Percentiles rank a stretch among this genome's conserved stretches.
Evolutionary conservation across 2,329 filamentous ascomycete genomes (phyloP).

Genomic region (Clonostachys rosea): DNA sequence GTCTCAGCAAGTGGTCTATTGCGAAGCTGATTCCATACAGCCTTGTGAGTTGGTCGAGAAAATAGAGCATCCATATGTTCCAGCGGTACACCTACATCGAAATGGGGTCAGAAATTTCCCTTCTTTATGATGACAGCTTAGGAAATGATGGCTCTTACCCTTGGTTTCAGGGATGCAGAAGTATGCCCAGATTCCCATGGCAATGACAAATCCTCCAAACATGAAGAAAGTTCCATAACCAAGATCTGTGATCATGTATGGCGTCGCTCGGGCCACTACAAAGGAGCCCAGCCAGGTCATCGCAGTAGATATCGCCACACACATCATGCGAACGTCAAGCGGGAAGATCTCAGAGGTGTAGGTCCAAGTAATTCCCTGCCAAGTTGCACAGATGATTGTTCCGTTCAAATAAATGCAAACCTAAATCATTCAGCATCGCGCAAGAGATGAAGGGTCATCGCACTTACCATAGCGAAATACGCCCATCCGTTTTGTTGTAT

Average conservation of each 20-base stretch:
- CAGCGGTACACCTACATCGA: slow-evolving; percentile 27
- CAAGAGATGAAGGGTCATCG: too few species aligned
- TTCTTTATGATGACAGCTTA: too few species aligned
- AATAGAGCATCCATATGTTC: slow-evolving; percentile 39
- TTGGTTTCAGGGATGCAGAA: slow-evolving; percentile 49
- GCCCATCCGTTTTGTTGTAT: slow-evolving; percentile 33
- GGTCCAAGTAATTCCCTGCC: slow-evolving; percentile 37
- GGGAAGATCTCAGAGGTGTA: slow-evolving; percentile 44
- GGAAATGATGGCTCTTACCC: slow-evolving; percentile 16
- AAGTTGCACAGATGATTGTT: slow-evolving; percentile 28
- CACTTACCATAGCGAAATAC: slow-evolving; percentile 33
- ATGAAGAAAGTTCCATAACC: slow-evolving; percentile 49
- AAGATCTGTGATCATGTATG: slow-evolving; percentile 32
- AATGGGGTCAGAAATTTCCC: too few species aligned
- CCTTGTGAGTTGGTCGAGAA: slow-evolving; percentile 19
- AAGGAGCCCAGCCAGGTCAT: slow-evolving; percentile 32
- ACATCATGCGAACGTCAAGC: slow-evolving; percentile 25
- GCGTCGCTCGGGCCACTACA: slow-evolving; percentile 29
- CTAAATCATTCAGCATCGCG: too few species aligned
- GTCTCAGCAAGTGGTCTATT: neutral
- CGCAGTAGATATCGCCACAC: slow-evolving; percentile 23
- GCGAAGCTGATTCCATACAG: slow-evolving; percentile 17
- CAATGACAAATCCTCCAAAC: slow-evolving; percentile 39
- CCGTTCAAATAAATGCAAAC: slow-evolving; percentile 34
- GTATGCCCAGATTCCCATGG: slow-evolving; percentile 38